Evolutionary conservation across 495 filamentous ascomycete genomes (phyloP), one percentile per base, ranked within the genome.

Genomic region (Mycothermus thermophilus): DNA sequence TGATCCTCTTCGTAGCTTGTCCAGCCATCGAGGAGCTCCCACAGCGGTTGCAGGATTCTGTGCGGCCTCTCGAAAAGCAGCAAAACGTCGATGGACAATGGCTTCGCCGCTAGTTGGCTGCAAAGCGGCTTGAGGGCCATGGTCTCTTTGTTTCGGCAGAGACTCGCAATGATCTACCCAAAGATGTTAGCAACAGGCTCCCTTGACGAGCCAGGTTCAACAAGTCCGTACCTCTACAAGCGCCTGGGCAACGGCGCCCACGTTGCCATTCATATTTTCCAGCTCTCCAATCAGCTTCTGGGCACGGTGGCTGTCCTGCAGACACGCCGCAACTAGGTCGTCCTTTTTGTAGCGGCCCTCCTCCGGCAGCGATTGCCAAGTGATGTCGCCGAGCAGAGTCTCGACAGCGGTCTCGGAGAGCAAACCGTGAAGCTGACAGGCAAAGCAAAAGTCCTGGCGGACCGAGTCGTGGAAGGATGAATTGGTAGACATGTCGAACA

Each of bases 251-350:
- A 90, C 84, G 2, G 88, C 86, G 13, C 83, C 90, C 1, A 84
- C 82, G 57, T 97, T 96, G 0, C 90, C 90, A 50, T 93, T 84
- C 68, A 93, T 83, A n/a, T 76, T 78, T 41, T 93, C 86, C 37
- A 96, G 66, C 46, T 93, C 83, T 16, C 56, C 55, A 18, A 93
- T 73, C 20, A 93, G 63, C 38, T 74, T 72, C 42, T 85, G 80
- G 0, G 81, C 72, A 19, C 70, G 71, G 35, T 80, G 79, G 0
- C 73, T 71, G 40, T 90, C 79, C 5, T 66, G 62, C 20, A 74
- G 71, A 42, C 80, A 93, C 40, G 85, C 74, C 24, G 69, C 64
- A 6, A 92, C 69, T 6, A 97, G 61, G 8, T 75, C 67, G 7
- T 92, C 78, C 47, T 84, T 83, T 21, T 72, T 62, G 50, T 87